A percentile compares a stretch with the other conserved stretches of the same genome.
Evolutionary conservation across 345 rosid species (phyloP).

Genomic region (Abelmoschus esculentus): DNA sequence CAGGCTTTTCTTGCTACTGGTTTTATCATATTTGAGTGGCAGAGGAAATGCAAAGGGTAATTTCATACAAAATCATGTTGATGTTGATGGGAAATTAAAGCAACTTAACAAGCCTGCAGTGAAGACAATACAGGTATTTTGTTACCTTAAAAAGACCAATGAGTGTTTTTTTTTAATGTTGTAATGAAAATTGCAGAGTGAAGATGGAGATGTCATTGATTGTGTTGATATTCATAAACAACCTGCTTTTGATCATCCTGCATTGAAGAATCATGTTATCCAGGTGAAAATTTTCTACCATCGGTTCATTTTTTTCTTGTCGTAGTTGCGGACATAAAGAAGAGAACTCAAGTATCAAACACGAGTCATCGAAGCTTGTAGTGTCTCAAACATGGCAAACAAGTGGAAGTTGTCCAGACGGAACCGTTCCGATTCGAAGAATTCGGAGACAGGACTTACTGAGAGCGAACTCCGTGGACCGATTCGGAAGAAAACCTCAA

Average conservation of each 20-base stretch:
- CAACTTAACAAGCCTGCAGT: constrained; percentile 42
- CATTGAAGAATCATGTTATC: constrained; percentile 31
- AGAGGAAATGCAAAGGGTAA: constrained; percentile 5
- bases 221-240: constrained; percentile 44
- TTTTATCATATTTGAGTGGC: constrained; percentile 10
- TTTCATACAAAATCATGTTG: neutral
- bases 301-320: neutral
- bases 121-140: constrained; percentile 27
- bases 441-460: constrained; percentile 28
- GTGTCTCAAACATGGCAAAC: constrained; percentile 35
- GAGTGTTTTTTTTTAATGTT: neutral
- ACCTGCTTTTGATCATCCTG: constrained; percentile 47
- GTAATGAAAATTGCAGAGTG: constrained; percentile 22
- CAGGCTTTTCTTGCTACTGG: neutral
- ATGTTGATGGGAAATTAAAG: constrained; percentile 29
- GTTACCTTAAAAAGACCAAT: neutral
- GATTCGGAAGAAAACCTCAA: neutral
- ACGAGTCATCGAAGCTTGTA: constrained; percentile 1
- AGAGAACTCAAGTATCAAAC: neutral
- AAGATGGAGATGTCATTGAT: constrained; percentile 50
- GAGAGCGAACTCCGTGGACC: constrained; percentile 12
- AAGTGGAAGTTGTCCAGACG: constrained; percentile 36
- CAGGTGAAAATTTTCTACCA: constrained; percentile 22
- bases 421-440: constrained; percentile 46
- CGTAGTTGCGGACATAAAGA: neutral